Evolutionary conservation across 2,329 filamentous ascomycete genomes (phyloP).

Genomic region (Pestalotiopsis sp.): DNA sequence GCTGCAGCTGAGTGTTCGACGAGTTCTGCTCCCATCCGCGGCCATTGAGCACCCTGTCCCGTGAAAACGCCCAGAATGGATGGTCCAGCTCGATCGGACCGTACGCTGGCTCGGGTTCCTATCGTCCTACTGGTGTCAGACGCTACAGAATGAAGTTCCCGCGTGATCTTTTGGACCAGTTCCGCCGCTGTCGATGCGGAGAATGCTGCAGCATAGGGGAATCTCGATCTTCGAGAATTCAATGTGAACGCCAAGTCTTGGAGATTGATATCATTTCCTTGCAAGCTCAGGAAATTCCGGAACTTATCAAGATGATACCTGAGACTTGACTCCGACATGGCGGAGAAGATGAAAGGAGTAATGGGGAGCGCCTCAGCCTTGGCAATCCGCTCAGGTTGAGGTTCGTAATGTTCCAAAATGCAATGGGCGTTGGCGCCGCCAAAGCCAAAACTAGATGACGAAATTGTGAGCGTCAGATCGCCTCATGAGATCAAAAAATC

Average conservation of each 20-base stretch:
- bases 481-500: background rate
- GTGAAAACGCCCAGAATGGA: constrained; percentile 26
- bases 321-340: background rate
- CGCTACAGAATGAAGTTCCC: background rate
- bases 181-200: too few relatives aligned
- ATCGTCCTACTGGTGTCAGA: background rate
- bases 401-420: constrained; percentile 12
- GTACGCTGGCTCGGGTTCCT: background rate
- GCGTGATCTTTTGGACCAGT: too few relatives aligned
- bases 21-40: constrained; percentile 26
- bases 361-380: background rate
- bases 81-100: background rate
- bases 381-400: background rate
- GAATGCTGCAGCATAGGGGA: too few relatives aligned
- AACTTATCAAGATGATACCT: too few relatives aligned
- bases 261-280: too few relatives aligned
- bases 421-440: constrained; percentile 18
- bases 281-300: too few relatives aligned
- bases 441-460: constrained; percentile 14
- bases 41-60: constrained; percentile 29
- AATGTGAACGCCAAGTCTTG: too few relatives aligned
- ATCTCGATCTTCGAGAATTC: too few relatives aligned
- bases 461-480: background rate
- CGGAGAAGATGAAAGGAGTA: background rate
- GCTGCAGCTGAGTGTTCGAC: too few relatives aligned